These are phyloP conservation scores for Saraca asoca DNA, from an alignment of 331 rosid genomes.

Conservation along the genomic window DNA sequence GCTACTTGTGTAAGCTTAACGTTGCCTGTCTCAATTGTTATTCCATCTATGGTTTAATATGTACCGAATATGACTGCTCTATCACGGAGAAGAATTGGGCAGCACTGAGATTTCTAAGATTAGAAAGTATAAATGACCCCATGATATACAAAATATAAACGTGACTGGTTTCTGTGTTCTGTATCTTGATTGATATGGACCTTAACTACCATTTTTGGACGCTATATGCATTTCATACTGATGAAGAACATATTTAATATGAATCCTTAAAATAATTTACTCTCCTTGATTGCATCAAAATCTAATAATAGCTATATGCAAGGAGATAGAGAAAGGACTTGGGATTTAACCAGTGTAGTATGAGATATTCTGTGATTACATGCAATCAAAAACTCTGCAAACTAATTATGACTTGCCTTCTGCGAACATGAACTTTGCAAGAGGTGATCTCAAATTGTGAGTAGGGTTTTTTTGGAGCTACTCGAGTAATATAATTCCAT, in stretches of 20 bases:
- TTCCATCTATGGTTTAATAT: neutral
- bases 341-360: conserved; percentile 13
- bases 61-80: neutral
- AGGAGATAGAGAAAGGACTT: neutral
- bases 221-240: conserved; percentile 19
- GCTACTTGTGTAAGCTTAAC: neutral
- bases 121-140: conserved; percentile 7
- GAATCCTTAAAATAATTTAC: conserved; percentile 7
- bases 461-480: conserved; percentile 31
- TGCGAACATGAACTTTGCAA: conserved; percentile 10
- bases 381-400: conserved; percentile 11
- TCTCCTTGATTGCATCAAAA: neutral
- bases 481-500: conserved; percentile 36
- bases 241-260: conserved; percentile 25
- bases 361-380: conserved; percentile 18
- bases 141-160: conserved; percentile 6
- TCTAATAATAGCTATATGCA: conserved; percentile 9
- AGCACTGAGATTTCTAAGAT: neutral
- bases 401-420: conserved; percentile 19
- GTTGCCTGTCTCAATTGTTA: neutral
- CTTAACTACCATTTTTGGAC: conserved; percentile 26
- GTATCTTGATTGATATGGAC: conserved; percentile 23
- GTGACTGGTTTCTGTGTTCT: conserved; percentile 14
- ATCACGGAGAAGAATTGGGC: neutral
- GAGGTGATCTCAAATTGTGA: conserved; percentile 11